A percentile compares a stretch with the other conserved stretches of the same genome.
Conservation (phyloP, 2,329 filamentous ascomycete species). For the Fusarium sp. region DNA sequence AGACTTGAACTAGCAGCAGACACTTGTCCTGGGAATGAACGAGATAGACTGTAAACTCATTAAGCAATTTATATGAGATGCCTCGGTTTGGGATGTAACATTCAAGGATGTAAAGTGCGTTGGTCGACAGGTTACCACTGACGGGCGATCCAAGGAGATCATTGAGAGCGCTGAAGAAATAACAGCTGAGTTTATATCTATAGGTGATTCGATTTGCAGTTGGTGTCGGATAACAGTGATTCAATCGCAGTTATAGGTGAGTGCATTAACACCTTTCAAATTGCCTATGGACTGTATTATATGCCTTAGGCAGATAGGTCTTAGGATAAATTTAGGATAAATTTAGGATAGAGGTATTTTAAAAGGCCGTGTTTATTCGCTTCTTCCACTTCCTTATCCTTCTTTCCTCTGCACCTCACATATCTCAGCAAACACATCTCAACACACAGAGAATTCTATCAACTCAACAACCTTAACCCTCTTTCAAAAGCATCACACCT, state of each 20-base stretch:
- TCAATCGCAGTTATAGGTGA: not conserved
- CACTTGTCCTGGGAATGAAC: not conserved
- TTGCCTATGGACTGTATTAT: not conserved
- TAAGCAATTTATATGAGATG: not conserved
- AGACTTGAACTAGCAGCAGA: not conserved
- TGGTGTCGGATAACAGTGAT: not conserved
- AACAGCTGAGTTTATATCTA: too few species aligned
- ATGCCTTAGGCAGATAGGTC: not conserved
- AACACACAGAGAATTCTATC: rapidly evolving
- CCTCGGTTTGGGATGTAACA: not conserved
- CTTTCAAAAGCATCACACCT: not conserved
- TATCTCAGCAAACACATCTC: not conserved
- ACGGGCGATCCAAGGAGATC: not conserved
- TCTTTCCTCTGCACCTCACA: not conserved
- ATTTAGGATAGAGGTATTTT: not conserved
- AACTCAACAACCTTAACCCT: not conserved
- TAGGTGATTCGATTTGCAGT: too few species aligned
- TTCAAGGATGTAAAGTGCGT: not conserved
- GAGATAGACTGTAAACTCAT: not conserved
- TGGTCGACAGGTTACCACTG: not conserved
- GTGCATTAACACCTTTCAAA: not conserved
- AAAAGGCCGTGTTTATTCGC: not conserved
- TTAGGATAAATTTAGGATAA: not conserved
- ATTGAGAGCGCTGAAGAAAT: not conserved
- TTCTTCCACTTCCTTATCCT: not conserved